phyloP scores from a whole-genome alignment of 148 eudicot species.

The Camellia sinensis region DNA sequence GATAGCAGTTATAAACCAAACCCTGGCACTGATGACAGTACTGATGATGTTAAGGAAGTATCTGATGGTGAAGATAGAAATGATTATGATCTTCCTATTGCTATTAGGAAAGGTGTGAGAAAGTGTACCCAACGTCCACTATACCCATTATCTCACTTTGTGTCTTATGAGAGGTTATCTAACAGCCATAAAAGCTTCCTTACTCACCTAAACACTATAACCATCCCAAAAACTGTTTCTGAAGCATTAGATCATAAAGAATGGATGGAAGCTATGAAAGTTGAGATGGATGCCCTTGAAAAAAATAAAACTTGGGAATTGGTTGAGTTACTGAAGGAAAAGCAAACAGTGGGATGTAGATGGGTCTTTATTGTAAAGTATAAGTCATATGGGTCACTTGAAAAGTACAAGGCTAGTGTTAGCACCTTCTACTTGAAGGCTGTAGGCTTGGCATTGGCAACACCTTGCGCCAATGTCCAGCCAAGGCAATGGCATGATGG shows the following conservation, averaged over 20 bases:
- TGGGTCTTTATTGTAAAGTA: not conserved
- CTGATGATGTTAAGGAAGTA: too few relatives aligned
- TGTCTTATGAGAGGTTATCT: not conserved
- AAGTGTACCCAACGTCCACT: conserved; percentile 2
- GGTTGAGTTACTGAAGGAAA: not conserved
- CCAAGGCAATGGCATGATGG: too few relatives aligned
- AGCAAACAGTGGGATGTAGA: not conserved
- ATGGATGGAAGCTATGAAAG: not conserved
- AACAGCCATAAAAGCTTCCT: not conserved
- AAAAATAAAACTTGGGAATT: not conserved
- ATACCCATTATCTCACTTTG: conserved; percentile 3
- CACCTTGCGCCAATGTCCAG: too few relatives aligned
- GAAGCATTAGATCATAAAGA: not conserved
- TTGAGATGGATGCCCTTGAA: not conserved
- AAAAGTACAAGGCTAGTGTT: not conserved
- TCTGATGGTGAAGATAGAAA: too few relatives aligned
- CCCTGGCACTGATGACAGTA: too few relatives aligned
- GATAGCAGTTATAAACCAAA: too few relatives aligned
- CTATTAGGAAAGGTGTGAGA: not conserved
- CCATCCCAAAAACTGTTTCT: not conserved
- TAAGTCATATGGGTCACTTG: not conserved
- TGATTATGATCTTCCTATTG: too few relatives aligned
- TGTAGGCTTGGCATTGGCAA: too few relatives aligned
- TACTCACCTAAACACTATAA: conserved; percentile 2
- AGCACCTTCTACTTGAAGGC: too few relatives aligned